A percentile compares a stretch with the other conserved stretches of the same genome.
Conservation (phyloP, 2,329 filamentous ascomycete genomes). For the Colletotrichum cuscutae region DNA sequence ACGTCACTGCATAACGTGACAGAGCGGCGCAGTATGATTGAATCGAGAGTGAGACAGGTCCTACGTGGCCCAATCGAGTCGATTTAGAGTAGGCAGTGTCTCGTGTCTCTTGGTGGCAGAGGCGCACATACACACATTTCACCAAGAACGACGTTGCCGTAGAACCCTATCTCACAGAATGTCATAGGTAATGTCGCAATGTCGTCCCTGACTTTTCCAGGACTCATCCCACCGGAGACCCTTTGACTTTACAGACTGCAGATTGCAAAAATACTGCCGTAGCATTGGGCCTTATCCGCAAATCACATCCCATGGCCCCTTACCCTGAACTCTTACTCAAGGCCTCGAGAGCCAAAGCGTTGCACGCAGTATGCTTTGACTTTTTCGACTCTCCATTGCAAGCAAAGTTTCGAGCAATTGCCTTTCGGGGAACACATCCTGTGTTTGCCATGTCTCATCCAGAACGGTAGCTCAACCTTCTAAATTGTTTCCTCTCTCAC, state of each 20-base stretch:
- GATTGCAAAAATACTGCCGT: background rate
- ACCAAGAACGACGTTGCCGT: slow-evolving; percentile 12
- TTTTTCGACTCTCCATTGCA: background rate
- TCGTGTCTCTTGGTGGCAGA: background rate
- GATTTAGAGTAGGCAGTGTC: background rate
- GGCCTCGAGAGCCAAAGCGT: background rate
- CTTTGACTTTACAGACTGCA: background rate
- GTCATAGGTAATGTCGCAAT: background rate
- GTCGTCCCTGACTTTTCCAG: background rate
- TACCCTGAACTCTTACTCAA: background rate
- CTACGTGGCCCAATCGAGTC: background rate
- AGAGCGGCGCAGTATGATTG: background rate
- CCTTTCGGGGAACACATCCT: background rate
- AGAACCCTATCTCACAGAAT: background rate
- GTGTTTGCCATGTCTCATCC: background rate
- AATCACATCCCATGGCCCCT: background rate
- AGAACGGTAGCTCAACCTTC: background rate
- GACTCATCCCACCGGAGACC: background rate
- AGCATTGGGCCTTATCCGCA: background rate
- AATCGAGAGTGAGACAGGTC: background rate
- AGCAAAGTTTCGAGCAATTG: background rate
- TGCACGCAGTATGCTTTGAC: background rate
- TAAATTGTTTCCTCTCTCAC: background rate
- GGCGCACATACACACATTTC: background rate
- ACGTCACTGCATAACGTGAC: background rate